Conservation (phyloP, 208 protist genomes). For the Acanthamoeba sp. region DNA sequence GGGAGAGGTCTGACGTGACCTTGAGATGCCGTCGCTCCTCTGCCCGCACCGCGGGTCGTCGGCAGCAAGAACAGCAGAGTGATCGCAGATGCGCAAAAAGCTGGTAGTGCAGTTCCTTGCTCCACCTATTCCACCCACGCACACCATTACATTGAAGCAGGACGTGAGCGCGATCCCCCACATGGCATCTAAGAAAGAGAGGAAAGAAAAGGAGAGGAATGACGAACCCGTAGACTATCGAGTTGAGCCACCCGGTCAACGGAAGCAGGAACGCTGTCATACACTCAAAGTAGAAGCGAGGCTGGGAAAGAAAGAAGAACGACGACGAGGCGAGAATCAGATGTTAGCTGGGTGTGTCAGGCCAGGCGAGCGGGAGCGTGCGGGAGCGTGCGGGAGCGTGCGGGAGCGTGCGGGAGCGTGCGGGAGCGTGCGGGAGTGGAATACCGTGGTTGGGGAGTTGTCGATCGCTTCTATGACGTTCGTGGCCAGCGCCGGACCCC, state of each 20-base stretch:
- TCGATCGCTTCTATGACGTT: conserved; percentile 35
- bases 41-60: background rate
- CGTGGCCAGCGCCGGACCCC: conserved; percentile 53
- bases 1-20: background rate
- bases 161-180: background rate
- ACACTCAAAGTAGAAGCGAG: conserved; percentile 16
- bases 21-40: conserved; percentile 33
- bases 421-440: background rate
- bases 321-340: background rate
- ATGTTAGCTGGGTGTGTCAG: too few relatives aligned
- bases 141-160: too few relatives aligned
- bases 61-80: conserved; percentile 20
- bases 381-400: too few relatives aligned
- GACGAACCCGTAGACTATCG: conserved; percentile 61
- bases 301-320: background rate
- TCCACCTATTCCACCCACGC: background rate
- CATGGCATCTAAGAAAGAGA: background rate
- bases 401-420: too few relatives aligned
- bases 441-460: background rate
- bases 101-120: conserved; percentile 13
- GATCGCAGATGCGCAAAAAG: conserved; percentile 8
- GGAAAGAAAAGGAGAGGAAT: background rate
- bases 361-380: too few relatives aligned
- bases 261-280: conserved; percentile 61
- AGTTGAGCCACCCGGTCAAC: conserved; percentile 67